Base-by-base conservation (phyloP, 805 yeast genomes). In the Tetrapisispora iriomotensis region DNA sequence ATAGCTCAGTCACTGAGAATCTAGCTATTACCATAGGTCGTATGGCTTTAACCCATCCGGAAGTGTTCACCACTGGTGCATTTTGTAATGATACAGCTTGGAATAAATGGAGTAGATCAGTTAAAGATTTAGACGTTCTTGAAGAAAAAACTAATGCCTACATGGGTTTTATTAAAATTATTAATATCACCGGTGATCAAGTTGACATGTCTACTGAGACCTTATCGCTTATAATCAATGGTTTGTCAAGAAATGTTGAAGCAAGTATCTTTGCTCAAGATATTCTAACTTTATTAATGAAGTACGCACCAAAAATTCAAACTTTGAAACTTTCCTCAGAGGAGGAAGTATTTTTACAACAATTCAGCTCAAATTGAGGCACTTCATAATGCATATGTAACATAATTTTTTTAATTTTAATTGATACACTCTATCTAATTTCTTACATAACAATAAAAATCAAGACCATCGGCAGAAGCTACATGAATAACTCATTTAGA, bases 11-110 rank as follows among this genome's bases (percentile, higher is more conserved):
- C 4, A 54, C 81, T 46, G 96, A 88, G 55, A 92, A 92, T 58
- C 77, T 88, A 1, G 92, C 95, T 15, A 83, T 88, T 37, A 80
- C 96, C 25, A 67, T 90, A 37, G 97, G 97, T 13, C 71, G 96
- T 48, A 65, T 92, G 51, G 95, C 95, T 2, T 56, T 78, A 17
- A 65, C 70, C 40, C 68, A 70, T 42, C 78, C 90, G 2, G 75
- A 73, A 18, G 67, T 70, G 27, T 65, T 80, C 33, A 72, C 82
- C 1, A 72, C 76, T 1, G 76, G 56, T 4, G 33, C 40, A 1
- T 59, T 58, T 42, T 59, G 60, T 5, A 41, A 46, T 9, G 60
- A 56, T 35, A 19, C 45, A 1, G 75, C 45, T 49, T 86, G 46
- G 67, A 72, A 67, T 33, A 68, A 69, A 25, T 90, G 96, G 96